Percentiles rank a stretch among this genome's conserved stretches.
Evolutionary conservation across 2,329 filamentous ascomycete species (phyloP).

Genomic region (Fusarium ambrosium): DNA sequence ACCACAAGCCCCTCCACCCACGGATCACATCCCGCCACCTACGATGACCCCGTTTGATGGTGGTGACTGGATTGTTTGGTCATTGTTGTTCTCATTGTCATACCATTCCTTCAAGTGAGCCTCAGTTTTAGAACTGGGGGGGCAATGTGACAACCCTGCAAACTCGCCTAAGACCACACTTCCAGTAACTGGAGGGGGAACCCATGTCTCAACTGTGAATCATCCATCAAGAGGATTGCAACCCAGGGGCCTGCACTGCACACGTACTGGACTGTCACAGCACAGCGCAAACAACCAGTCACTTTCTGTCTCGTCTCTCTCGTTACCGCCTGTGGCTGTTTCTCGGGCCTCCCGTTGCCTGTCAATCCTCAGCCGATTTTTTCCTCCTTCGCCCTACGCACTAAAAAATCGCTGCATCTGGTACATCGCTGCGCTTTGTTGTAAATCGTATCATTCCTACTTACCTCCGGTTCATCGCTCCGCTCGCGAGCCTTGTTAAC

Average conservation of each 20-base stretch:
- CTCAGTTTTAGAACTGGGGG: not conserved
- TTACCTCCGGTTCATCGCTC: conserved; percentile 20
- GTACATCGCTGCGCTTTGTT: conserved; percentile 7
- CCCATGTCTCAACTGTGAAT: conserved; percentile 3
- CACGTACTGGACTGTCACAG: not conserved
- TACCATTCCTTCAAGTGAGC: not conserved
- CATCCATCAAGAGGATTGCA: not conserved
- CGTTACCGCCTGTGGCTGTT: not conserved
- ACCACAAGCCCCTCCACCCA: conserved; percentile 26
- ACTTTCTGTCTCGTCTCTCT: not conserved
- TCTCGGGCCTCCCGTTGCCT: not conserved
- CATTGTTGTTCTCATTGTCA: conserved; percentile 6
- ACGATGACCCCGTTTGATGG: conserved; percentile 16
- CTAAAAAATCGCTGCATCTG: conserved; percentile 25
- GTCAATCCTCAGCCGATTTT: conserved; percentile 37
- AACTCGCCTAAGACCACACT: not conserved
- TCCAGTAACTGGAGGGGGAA: not conserved
- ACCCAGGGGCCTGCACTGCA: not conserved
- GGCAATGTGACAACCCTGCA: conserved; percentile 2
- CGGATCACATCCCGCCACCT: conserved; percentile 28
- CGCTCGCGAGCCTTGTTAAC: conserved; percentile 25
- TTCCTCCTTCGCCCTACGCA: conserved; percentile 30
- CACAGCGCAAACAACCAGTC: not conserved
- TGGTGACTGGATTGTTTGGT: conserved; percentile 19
- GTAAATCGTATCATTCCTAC: conserved; percentile 20